Evolutionary conservation across 2,329 filamentous ascomycete genomes (phyloP), one percentile per base, ranked within the genome.

Genomic region (Aspergillus terreus): DNA sequence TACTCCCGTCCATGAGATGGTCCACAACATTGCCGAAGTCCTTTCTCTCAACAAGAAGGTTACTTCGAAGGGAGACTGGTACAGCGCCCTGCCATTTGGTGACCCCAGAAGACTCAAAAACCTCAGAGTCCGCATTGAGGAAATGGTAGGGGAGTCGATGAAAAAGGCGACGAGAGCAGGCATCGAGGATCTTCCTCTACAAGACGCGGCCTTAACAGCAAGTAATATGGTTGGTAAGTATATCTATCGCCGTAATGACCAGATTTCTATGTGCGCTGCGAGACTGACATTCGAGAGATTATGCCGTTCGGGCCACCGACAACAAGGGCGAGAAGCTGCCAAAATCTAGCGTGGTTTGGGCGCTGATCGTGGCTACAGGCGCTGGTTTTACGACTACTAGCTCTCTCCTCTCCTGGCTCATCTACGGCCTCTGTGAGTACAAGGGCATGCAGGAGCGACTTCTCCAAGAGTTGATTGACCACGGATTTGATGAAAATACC

Each of bases 331-430:
- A 81, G 47, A 79, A 81, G 53, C 65, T 84, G 0, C 78, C 81
- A 0, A 64, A 70, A 33, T 64, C 71, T 3, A 68, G 64, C 47
- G 58, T 75, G n/a, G 64, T 78, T 27, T 60, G 60, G 56, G 65
- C 68, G 1, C 67, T 83, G 0, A 68, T 82, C 2, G 79, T 83
- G 3, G 75, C 76, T 6, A 80, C 76, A 0, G 82, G 72, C 4
- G 82, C 82, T 2, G 82, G 82, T 17, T 85, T 85, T 68, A 82
- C 79, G 1, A 85, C 82, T 0, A 85, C 79, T 0, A 78, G 76
- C 3, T 79, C 80, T 0, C 73, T 84, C 3, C 70, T 84, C 2
- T 82, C 80, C 0, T 85, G 81, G 82, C 69, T 81, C 1, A 61
- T 83, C 36, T 84, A 82, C 60, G 72, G 75, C 4, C 65, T 83